Evolutionary conservation across 129 eudicot species (phyloP).

Genomic region (Scalesia atractyloides): DNA sequence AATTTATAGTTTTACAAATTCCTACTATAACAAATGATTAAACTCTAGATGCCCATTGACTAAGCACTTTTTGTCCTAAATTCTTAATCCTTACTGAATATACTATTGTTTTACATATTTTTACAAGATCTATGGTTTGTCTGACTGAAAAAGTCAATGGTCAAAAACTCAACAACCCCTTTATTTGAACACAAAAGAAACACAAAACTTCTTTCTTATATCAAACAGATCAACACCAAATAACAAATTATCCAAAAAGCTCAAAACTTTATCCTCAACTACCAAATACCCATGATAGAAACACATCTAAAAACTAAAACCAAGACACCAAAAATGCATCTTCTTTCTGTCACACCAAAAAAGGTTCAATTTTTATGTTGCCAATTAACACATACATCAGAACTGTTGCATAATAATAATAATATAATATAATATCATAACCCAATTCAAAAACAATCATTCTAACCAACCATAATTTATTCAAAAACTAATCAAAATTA

Average conservation of each 20-base stretch:
- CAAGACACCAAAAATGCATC: background rate
- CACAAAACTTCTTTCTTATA: constrained; percentile 1
- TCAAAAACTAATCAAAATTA: background rate
- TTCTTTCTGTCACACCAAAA: background rate
- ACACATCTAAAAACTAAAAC: background rate
- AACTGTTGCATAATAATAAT: no score
- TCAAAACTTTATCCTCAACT: constrained; percentile 9
- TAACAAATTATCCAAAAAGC: constrained; percentile 18
- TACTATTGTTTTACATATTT: background rate
- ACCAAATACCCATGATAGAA: background rate
- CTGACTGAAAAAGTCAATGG: background rate
- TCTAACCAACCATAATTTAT: background rate
- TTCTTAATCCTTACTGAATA: background rate
- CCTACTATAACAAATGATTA: background rate
- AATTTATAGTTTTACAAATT: background rate
- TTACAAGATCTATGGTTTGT: constrained; percentile 5
- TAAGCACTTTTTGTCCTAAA: background rate
- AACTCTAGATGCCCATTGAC: background rate
- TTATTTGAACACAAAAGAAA: background rate
- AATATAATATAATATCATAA: background rate
- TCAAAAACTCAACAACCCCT: background rate
- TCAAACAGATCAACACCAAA: constrained; percentile 13
- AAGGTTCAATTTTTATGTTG: background rate
- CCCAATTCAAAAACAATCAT: no score
- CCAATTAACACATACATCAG: background rate